A percentile compares a stretch with the other conserved stretches of the same genome.
Conservation (phyloP, 228 moss, liverwort and hornwort genomes). For the Sphagnum magellanicum region DNA sequence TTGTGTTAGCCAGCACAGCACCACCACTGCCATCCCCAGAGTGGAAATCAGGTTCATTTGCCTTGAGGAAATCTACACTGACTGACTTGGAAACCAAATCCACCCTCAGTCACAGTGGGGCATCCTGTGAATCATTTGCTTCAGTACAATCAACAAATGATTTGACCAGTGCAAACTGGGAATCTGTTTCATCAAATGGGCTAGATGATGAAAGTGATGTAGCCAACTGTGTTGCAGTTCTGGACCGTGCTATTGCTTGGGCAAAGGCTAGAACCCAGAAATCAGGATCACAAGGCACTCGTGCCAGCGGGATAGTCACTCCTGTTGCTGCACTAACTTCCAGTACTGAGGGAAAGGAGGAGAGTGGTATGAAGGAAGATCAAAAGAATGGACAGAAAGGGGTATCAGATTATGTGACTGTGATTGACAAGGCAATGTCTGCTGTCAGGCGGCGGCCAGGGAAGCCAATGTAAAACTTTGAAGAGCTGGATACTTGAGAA, state of each 20-base stretch:
- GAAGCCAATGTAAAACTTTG: too few relatives aligned
- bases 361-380: conserved; percentile 15
- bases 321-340: conserved; percentile 43
- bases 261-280: conserved; percentile 46
- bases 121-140: conserved; percentile 53
- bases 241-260: conserved; percentile 61
- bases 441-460: conserved; percentile 41
- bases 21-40: conserved; percentile 40
- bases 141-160: conserved; percentile 40
- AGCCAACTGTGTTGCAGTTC: conserved; percentile 60
- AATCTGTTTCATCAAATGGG: conserved; percentile 31
- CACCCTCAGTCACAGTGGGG: conserved; percentile 42
- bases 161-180: conserved; percentile 28
- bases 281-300: conserved; percentile 23
- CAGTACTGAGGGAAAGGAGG: conserved; percentile 20
- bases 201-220: conserved; percentile 44
- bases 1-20: conserved; percentile 28
- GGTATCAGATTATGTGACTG: conserved; percentile 42
- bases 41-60: conserved; percentile 22
- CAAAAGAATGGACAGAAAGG: conserved; percentile 25
- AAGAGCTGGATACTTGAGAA: too few relatives aligned
- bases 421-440: conserved; percentile 56
- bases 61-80: conserved; percentile 16
- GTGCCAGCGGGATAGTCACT: conserved; percentile 37
- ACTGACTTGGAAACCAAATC: conserved; percentile 20